Percentiles rank a stretch among this genome's conserved stretches.
Conservation (phyloP, 306 rosid species). For the Arachis stenosperma region DNA sequence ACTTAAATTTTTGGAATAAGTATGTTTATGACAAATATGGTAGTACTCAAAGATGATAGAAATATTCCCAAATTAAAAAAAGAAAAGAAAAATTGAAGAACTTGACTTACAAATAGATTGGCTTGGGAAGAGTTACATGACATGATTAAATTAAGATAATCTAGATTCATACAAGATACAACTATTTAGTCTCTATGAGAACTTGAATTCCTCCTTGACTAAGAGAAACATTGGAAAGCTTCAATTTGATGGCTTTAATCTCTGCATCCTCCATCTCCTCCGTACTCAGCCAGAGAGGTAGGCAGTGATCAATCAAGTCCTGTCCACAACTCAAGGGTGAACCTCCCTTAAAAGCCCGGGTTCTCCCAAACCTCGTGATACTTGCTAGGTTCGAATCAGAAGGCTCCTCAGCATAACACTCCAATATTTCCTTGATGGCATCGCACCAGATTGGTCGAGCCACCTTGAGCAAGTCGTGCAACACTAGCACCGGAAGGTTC, state of each 20-base stretch:
- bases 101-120: slow-evolving; percentile 39
- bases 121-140: slow-evolving; percentile 6
- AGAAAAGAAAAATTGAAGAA: slow-evolving; percentile 10
- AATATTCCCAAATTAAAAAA: background rate
- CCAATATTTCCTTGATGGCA: slow-evolving; percentile 70
- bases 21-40: too few species aligned
- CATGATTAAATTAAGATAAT: slow-evolving; percentile 9
- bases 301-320: slow-evolving; percentile 78
- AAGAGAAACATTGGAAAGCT: slow-evolving; percentile 65
- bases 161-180: slow-evolving; percentile 12
- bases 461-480: slow-evolving; percentile 73
- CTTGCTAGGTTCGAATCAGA: slow-evolving; percentile 70
- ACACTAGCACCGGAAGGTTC: slow-evolving; percentile 75
- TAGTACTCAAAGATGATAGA: slow-evolving; percentile 14
- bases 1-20: too few species aligned
- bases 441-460: slow-evolving; percentile 86
- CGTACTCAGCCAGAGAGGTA: slow-evolving; percentile 69
- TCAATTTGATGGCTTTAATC: slow-evolving; percentile 69
- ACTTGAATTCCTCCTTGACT: slow-evolving; percentile 53
- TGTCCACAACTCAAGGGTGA: slow-evolving; percentile 54
- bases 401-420: slow-evolving; percentile 74
- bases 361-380: slow-evolving; percentile 70
- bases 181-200: slow-evolving; percentile 48
- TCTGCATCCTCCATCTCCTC: slow-evolving; percentile 78
- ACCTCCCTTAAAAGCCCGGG: slow-evolving; percentile 54